Conservation (phyloP, 306 rosid species). For the Trichosanthes cucumerina region DNA sequence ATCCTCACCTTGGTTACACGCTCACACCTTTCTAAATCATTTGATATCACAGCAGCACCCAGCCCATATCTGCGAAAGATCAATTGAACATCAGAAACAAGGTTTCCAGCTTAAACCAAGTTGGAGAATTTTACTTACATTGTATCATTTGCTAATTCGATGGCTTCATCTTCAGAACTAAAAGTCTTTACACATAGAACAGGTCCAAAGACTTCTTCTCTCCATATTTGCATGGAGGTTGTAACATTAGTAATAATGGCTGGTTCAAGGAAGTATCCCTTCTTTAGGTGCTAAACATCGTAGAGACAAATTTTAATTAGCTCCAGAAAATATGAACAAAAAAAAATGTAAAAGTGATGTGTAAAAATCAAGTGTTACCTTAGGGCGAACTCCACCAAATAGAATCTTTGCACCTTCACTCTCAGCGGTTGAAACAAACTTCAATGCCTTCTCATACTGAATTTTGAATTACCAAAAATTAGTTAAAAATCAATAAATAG, state of each 20-base stretch:
- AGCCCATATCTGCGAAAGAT: constrained; percentile 60
- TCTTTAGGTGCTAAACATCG: constrained; percentile 70
- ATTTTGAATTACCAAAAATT: constrained; percentile 21
- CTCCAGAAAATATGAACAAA: constrained; percentile 7
- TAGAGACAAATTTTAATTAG: not conserved
- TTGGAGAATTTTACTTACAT: constrained; percentile 35
- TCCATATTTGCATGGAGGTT: constrained; percentile 94
- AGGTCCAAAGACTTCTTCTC: constrained; percentile 94
- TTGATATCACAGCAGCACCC: constrained; percentile 85
- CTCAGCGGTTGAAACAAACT: constrained; percentile 71
- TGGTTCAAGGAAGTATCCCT: constrained; percentile 78
- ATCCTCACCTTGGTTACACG: constrained; percentile 66
- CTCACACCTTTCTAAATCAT: constrained; percentile 89
- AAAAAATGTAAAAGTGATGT: not conserved
- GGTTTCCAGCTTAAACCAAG: constrained; percentile 10
- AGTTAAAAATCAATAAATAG: constrained; percentile 19
- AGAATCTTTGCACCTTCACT: constrained; percentile 84
- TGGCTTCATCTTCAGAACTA: constrained; percentile 84
- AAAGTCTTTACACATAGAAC: constrained; percentile 90
- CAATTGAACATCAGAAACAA: constrained; percentile 14
- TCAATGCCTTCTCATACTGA: constrained; percentile 82
- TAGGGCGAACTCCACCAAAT: constrained; percentile 85
- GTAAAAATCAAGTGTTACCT: constrained; percentile 36
- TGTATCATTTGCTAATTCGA: constrained; percentile 76
- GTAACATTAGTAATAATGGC: constrained; percentile 67